Conservation (phyloP, 2,329 filamentous ascomycete species). For the Nannizziopsis barbatae region DNA sequence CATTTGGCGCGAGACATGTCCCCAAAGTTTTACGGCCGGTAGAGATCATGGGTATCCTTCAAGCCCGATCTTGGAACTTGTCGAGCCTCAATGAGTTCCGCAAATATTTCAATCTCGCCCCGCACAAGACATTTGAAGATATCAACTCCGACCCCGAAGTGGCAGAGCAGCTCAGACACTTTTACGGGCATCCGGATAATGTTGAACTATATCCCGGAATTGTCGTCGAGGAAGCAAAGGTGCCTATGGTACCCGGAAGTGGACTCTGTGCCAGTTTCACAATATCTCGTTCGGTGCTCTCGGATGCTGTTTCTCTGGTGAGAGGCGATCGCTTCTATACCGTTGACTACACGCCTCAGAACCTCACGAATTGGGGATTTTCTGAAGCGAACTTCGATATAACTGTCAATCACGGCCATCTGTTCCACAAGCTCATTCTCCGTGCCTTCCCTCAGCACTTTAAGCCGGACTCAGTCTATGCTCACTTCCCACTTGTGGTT, state of each 20-base stretch:
- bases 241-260: constrained; percentile 26
- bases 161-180: constrained; percentile 43
- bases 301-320: constrained; percentile 36
- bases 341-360: constrained; percentile 21
- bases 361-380: constrained; percentile 34
- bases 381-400: constrained; percentile 27
- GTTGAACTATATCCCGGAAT: constrained; percentile 61
- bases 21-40: constrained; percentile 61
- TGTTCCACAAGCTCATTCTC: constrained; percentile 24
- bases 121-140: constrained; percentile 47
- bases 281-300: constrained; percentile 31
- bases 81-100: constrained; percentile 45
- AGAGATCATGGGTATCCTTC: constrained; percentile 68
- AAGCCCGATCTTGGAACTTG: constrained; percentile 57
- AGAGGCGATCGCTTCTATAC: constrained; percentile 34
- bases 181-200: constrained; percentile 55
- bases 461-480: constrained; percentile 20
- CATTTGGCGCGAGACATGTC: constrained; percentile 60
- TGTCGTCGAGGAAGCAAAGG: constrained; percentile 37
- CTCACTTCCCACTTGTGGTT: constrained; percentile 22
- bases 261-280: constrained; percentile 31
- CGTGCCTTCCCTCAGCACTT: constrained; percentile 22
- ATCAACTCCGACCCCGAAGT: constrained; percentile 49
- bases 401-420: constrained; percentile 18
- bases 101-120: constrained; percentile 49